Base-by-base conservation (phyloP, 306 rosid genomes). In the Lathyrus oleraceus region DNA sequence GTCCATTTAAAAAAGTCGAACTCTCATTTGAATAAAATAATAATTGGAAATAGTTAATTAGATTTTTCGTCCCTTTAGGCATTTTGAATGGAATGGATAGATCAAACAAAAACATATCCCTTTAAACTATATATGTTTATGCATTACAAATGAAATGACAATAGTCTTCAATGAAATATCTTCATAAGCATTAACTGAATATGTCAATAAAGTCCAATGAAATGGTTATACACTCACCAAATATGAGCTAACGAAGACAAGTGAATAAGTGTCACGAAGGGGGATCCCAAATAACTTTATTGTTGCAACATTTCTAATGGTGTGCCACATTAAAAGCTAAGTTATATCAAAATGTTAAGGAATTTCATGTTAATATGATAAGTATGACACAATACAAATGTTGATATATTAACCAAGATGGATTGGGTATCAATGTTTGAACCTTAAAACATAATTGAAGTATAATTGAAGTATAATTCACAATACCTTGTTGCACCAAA, bases 221-320 rank as follows among this genome's bases (percentile, higher is more conserved):
- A 82, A 69, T 69, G 81, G 54, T 44, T 57, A 77, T 86, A 38
- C 32, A 87, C 96, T 88, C 80, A 63, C 68, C 68, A 63, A 82
- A 79, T 73, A 87, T 63, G 97, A 91, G 90, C 95, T 92, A 72
- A 92, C 89, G 35, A 89, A 92, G 76, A 94, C 97, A 89, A 87
- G 97, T 14, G 97, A 92, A 78, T 92, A 96, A 32, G 97, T 92
- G 52, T 96, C 97, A 52, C 92, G 89, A 65, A 92, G 92, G 13
- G 97, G 97, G 66, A 92, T 92, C 71, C 95, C 89, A 36, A 91
- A 91, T 84, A 89, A 81, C 75, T 63, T 89, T 76, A 90, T 95
- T 59, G 97, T 92, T 21, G 95, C 92, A 65, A 89, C 95, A 75
- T 92, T 89, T 85, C 96, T 91, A 83, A 59, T 56, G 52, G 61